phyloP scores from a whole-genome alignment of 441 rosid genomes.

The Pelargonium myrrhifolium region DNA sequence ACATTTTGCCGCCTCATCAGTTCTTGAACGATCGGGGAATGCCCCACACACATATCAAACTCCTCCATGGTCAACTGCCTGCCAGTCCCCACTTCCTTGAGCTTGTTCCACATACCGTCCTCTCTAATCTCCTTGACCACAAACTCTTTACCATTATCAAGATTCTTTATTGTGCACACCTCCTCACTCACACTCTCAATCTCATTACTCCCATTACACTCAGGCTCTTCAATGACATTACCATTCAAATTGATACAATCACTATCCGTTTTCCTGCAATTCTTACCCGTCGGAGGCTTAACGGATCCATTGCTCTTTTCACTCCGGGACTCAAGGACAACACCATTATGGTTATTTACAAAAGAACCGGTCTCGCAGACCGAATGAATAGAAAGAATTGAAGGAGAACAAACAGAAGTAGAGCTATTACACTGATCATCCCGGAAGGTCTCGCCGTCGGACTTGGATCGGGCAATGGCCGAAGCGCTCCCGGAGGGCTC shows the following conservation, averaged over 20 bases:
- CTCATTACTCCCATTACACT: constrained; percentile 31
- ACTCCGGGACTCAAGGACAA: constrained; percentile 21
- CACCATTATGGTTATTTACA: constrained; percentile 28
- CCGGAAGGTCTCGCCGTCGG: constrained; percentile 34
- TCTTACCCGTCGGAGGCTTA: constrained; percentile 43
- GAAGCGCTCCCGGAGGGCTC: constrained; percentile 20
- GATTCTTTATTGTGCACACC: constrained; percentile 71
- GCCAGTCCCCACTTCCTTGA: constrained; percentile 85
- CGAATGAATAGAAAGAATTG: constrained; percentile 30
- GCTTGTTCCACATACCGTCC: constrained; percentile 77
- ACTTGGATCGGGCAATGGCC: constrained; percentile 48
- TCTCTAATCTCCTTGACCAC: constrained; percentile 82
- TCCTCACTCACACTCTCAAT: constrained; percentile 26
- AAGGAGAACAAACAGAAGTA: constrained; percentile 31
- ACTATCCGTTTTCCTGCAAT: constrained; percentile 28
- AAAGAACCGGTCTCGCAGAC: not conserved
- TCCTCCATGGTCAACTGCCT: constrained; percentile 89
- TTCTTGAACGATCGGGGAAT: constrained; percentile 92
- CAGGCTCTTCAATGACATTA: constrained; percentile 31
- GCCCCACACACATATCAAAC: constrained; percentile 81
- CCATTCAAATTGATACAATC: constrained; percentile 25
- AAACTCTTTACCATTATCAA: constrained; percentile 82
- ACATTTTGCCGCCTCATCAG: constrained; percentile 94
- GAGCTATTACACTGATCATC: constrained; percentile 6
- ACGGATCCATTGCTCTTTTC: constrained; percentile 24